Evolutionary conservation across 768 basidiomycete species (phyloP).

Genomic region (Rhizopogon vinicolor): DNA sequence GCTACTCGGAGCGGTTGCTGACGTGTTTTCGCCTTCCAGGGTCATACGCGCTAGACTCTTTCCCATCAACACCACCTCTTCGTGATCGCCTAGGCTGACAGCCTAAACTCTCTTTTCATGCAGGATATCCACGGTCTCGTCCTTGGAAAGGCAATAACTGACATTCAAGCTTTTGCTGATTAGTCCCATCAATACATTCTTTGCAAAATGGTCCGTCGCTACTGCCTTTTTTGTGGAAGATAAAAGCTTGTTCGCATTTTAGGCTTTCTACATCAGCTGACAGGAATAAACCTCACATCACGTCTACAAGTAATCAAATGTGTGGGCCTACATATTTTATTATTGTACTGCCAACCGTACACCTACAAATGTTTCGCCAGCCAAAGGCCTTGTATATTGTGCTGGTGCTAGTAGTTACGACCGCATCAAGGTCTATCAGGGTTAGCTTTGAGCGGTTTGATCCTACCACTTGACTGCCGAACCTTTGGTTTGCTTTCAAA

Average conservation of each 20-base stretch:
- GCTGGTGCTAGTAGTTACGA: not conserved
- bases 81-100: conserved; percentile 8
- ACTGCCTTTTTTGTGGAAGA: not conserved
- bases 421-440: not conserved
- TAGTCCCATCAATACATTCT: conserved; percentile 17
- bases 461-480: not conserved
- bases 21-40: conserved; percentile 29
- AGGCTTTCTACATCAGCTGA: not conserved
- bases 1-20: not conserved
- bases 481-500: not conserved
- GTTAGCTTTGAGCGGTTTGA: not conserved
- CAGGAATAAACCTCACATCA: not conserved
- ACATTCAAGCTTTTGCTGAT: conserved; percentile 78
- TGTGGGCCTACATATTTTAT: not conserved
- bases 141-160: conserved; percentile 90
- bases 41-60: conserved; percentile 45
- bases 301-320: not conserved
- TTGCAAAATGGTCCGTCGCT: not conserved
- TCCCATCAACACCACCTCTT: not conserved
- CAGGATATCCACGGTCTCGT: conserved; percentile 91
- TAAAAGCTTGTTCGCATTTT: not conserved
- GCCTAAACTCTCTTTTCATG: conserved; percentile 3
- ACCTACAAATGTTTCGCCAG: no score
- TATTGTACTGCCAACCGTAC: not conserved
- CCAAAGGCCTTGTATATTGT: not conserved